Evolutionary conservation across 129 eudicot species (phyloP), one percentile per base, ranked within the genome.

Genomic region (Pittosporum tobira): DNA sequence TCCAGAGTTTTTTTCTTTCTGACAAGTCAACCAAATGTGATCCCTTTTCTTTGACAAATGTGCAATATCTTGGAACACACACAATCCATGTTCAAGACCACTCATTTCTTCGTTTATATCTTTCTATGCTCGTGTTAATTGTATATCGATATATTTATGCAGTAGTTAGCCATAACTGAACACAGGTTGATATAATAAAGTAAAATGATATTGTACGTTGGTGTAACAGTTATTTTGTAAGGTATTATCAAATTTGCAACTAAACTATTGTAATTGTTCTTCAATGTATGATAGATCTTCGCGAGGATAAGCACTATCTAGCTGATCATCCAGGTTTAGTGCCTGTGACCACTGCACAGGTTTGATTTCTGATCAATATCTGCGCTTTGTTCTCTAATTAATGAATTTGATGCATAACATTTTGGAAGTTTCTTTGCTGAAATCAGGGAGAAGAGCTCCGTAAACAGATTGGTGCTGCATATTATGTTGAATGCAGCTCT

Each of bases 301-400:
- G 98, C 40, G 98, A 86, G 70, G 94, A 91, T 75, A 91, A 91
- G 75, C 96, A 86, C 48, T 91, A 83, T 71, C 71, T 91, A 64
- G 94, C 98, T 45, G 98, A 91, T 76, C 98, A 91, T 76, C 96
- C 98, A 30, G 98, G 98, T 51, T 52, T 91, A 57, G 90, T 86
- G 57, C 94, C 98, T 0, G 96, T 91, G 71, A 86, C 95, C 59
- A 75, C 96, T 24, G 78, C 81, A 31, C 94, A 86, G 98, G 98
- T 86, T 65, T 38, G 65, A 50, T 30, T 58, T 71, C 59, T 51
- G 52, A 51, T 25, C 44, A n/a, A 27, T 34, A 19, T 6, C 68
- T 62, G 14, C 16, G 24, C 25, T 29, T 52, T 19, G 25, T 30
- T 47, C 45, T 34, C 37, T 48, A n/a, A 47, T 65, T 67, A 48